Percentiles rank a stretch among this genome's conserved stretches.
Conservation (phyloP, 2,329 filamentous ascomycete genomes). For the Alternaria alternata region DNA sequence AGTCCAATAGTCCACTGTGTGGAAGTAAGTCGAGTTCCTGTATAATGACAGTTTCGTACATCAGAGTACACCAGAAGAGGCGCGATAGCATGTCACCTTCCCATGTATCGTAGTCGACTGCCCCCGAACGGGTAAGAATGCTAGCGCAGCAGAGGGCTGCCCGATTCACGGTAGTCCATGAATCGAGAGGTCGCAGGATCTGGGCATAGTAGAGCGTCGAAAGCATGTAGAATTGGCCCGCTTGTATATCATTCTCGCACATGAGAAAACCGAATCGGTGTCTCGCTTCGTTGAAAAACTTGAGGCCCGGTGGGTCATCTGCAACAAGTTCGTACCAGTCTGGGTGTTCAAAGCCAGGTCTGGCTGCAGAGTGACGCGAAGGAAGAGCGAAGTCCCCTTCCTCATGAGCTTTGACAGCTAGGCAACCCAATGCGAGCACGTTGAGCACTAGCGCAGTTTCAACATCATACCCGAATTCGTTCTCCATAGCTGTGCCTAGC, state of each 20-base stretch:
- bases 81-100: slow-evolving; percentile 65
- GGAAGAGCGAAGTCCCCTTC: slow-evolving; percentile 59
- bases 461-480: slow-evolving; percentile 60
- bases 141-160: slow-evolving; percentile 60
- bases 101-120: slow-evolving; percentile 59
- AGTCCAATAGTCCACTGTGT: slow-evolving; percentile 59
- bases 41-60: slow-evolving; percentile 64
- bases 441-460: slow-evolving; percentile 62
- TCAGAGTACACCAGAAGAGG: slow-evolving; percentile 64
- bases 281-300: slow-evolving; percentile 64
- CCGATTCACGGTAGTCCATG: slow-evolving; percentile 62
- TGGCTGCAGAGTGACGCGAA: slow-evolving; percentile 31
- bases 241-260: slow-evolving; percentile 58
- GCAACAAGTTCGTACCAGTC: slow-evolving; percentile 48
- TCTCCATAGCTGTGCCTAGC: slow-evolving; percentile 58
- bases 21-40: slow-evolving; percentile 62
- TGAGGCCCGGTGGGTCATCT: slow-evolving; percentile 56
- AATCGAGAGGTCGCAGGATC: slow-evolving; percentile 61
- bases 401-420: slow-evolving; percentile 59
- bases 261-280: slow-evolving; percentile 62
- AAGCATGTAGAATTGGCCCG: slow-evolving; percentile 62
- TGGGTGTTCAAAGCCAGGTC: slow-evolving; percentile 35
- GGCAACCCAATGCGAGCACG: slow-evolving; percentile 61
- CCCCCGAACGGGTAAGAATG: slow-evolving; percentile 55
- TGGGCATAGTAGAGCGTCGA: slow-evolving; percentile 63